Base-by-base conservation (phyloP, 2,329 filamentous ascomycete species). In the Hymenoscyphus infarciens region DNA sequence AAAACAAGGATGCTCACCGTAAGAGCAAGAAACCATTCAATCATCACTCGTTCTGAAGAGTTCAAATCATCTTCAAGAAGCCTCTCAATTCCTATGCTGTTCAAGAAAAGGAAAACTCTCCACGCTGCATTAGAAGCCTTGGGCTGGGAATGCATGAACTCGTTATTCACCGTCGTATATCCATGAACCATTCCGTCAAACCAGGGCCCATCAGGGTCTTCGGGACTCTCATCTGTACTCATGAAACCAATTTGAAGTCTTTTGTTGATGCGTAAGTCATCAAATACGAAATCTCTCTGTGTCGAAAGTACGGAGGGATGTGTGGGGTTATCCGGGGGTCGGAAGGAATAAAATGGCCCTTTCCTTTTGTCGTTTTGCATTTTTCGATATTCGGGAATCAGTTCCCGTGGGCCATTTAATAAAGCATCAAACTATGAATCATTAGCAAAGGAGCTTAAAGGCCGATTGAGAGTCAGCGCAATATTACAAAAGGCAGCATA, bases 11-110 rank as follows among this genome's bases (percentile, higher is more conserved):
- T n/a, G 27, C 52, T 29, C 13, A 57, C 55, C 22, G 31, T 38
- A 38, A 25, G 19, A 8, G 55, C 55, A 11, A 57, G 39, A 38
- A 19, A 15, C 55, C 55, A 57, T 16, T 57, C 31, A 22, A 57
- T 15, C 2, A 6, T 5, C 6, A 25, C 11, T 19, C 55, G 55
- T 38, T 57, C 55, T 19, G 55, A 57, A 5, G 19, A n/a, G 33
- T 22, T 39, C 31, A 57, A 15, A 25, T 57, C 19, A 6, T 22
- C 13, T 5, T 22, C 13, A 3, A 29, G 55, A 16, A 57, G n/a
- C 33, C 19, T n/a, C 16, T 57, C 33, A 22, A 57, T 8, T 15
- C 16, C 2, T 57, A 7, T 22, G 13, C 11, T 10, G 27, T 57
- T 5, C 19, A 57, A 11, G n/a, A 35, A 57, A 8, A 39, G n/a